Evolutionary conservation across 371 early-diverging fungal genomes (phyloP).

Genomic region (Encephalitozoon romaleae): DNA sequence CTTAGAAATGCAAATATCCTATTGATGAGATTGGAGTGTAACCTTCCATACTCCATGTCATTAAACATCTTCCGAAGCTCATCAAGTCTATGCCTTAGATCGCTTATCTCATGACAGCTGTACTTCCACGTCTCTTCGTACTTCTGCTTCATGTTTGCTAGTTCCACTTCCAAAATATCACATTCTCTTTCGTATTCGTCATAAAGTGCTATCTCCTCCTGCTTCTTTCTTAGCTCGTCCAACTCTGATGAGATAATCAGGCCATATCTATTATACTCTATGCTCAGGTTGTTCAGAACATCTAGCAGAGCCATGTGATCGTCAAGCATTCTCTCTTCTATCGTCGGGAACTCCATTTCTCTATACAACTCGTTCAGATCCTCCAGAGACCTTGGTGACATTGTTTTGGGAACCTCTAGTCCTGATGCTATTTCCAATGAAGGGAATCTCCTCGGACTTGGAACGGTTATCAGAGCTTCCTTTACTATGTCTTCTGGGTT

Average conservation of each 20-base stretch:
- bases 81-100: background rate
- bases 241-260: background rate
- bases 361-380: background rate
- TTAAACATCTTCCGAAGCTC: background rate
- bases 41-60: constrained; percentile 17
- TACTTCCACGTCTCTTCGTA: background rate
- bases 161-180: constrained; percentile 24
- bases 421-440: background rate
- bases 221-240: background rate
- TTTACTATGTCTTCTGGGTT: background rate
- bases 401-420: background rate
- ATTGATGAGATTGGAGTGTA: background rate
- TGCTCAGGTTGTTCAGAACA: constrained; percentile 2
- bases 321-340: background rate
- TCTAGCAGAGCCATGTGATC: constrained; percentile 2
- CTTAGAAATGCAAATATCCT: background rate
- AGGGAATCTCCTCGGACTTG: background rate
- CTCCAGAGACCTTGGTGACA: background rate
- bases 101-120: background rate
- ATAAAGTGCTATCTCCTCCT: background rate
- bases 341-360: background rate
- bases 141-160: constrained; percentile 30
- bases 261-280: background rate
- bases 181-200: constrained; percentile 30
- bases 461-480: background rate